Evolutionary conservation across 352 stramenopile genomes (phyloP).

Genomic region (Phytophthora tentaculata): DNA sequence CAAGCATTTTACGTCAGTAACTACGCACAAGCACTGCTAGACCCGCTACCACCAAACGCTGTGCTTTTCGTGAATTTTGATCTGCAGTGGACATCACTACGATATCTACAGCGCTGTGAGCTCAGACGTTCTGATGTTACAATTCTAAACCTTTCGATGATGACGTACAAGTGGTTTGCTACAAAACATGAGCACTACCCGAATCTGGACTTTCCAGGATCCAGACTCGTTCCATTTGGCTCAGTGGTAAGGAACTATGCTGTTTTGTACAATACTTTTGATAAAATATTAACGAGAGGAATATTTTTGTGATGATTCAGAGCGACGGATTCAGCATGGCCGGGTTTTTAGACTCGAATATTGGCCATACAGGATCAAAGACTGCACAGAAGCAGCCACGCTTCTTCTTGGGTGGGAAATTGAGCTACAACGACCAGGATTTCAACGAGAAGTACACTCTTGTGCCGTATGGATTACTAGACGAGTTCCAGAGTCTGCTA

Average conservation of each 20-base stretch:
- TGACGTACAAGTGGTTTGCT: slow-evolving; percentile 87
- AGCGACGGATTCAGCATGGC: slow-evolving; percentile 55
- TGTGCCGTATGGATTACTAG: slow-evolving; percentile 58
- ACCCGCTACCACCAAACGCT: slow-evolving; percentile 78
- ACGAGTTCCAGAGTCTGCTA: slow-evolving; percentile 51
- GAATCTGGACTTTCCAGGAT: slow-evolving; percentile 67
- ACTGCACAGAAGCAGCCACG: slow-evolving; percentile 16
- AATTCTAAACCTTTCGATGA: slow-evolving; percentile 92
- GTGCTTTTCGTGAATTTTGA: slow-evolving; percentile 94
- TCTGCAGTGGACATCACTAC: slow-evolving; percentile 90
- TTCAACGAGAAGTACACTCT: slow-evolving; percentile 58
- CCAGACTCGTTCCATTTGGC: slow-evolving; percentile 48
- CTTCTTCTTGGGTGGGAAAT: slow-evolving; percentile 87
- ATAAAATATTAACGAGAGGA: not conserved
- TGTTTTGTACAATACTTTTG: not conserved
- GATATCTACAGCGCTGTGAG: slow-evolving; percentile 94
- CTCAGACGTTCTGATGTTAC: slow-evolving; percentile 70
- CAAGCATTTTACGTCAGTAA: slow-evolving; percentile 75
- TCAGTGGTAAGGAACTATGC: slow-evolving; percentile 31
- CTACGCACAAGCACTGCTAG: slow-evolving; percentile 88
- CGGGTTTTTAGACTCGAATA: slow-evolving; percentile 52
- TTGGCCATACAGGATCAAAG: slow-evolving; percentile 15
- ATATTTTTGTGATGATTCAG: slow-evolving; percentile 22
- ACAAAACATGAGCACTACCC: slow-evolving; percentile 76
- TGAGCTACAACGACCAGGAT: slow-evolving; percentile 72